Evolutionary conservation across 495 filamentous ascomycete genomes (phyloP), one percentile per base, ranked within the genome.

Genomic region (Niebla homalea): DNA sequence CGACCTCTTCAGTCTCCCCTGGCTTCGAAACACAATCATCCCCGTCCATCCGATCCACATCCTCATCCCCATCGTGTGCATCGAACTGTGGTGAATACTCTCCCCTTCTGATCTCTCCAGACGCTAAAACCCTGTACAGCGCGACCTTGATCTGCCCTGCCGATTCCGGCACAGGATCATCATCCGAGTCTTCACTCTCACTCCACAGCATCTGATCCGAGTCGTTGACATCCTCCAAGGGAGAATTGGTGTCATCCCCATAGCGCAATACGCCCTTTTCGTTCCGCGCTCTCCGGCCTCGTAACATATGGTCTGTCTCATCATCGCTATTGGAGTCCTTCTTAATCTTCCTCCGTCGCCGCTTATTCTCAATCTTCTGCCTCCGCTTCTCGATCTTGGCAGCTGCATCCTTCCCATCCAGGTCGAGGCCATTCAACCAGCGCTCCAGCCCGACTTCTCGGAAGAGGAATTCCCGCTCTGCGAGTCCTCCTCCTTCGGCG

Each of bases 11-110:
- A 19, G 63, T 67, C 18, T 61, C 63, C 29, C 59, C 62, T 46
- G 65, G 65, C 35, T 68, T 60, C 10, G 65, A 67, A 19, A 63
- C 65, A 15, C 54, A 63, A 7, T 60, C 68, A 38, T 66, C 70
- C 43, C 66, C 67, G 1, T 66, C 64, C 20, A 74, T 75, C 42
- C 67, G 78, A 29, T 72, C 72, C 12, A 57, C 51, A 45, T 66
- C 71, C 37, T 94, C 87, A 57, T 94, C 89, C 49, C 94, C 89
- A 52, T 96, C 90, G 57, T 96, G 85, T 7, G 89, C 93, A 64
- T 95, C 90, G 50, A 97, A 99, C 62, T 97, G 93, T 15, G 92
- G 92, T 11, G 89, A 94, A 63, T 97, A 99, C 62, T 97, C 92
- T 16, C 92, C 92, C 56, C 86, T 83, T 66, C 94, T 94, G 59